phyloP scores from a whole-genome alignment of 23 red algal genomes.

The Gracilaria gracilis region DNA sequence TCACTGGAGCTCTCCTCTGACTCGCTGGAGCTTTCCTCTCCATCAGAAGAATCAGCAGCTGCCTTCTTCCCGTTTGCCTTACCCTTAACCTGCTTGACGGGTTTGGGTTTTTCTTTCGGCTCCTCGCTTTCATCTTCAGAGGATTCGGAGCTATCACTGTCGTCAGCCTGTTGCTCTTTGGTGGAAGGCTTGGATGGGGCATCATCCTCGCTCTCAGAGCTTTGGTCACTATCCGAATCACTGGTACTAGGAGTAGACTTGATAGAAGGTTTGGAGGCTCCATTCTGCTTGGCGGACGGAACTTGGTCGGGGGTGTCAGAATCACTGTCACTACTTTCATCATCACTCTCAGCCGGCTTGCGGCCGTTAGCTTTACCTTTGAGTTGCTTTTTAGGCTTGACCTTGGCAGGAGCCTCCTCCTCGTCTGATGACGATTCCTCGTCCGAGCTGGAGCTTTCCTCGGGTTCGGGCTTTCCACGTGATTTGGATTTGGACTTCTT shows the following conservation, averaged over 20 bases:
- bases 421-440: not conserved
- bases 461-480: not conserved
- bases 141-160: constrained; percentile 24
- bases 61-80: constrained; percentile 6
- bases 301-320: not conserved
- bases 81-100: not conserved
- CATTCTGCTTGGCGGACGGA: not conserved
- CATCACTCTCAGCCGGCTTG: not conserved
- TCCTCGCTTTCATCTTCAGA: constrained; percentile 17
- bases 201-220: not conserved
- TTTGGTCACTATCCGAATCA: constrained; percentile 13
- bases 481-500: not conserved
- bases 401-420: not conserved
- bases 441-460: constrained; percentile 2
- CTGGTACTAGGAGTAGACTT: not conserved
- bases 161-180: constrained; percentile 22
- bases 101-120: not conserved
- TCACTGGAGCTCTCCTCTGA: constrained; percentile 1
- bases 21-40: not conserved
- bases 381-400: not conserved
- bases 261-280: not conserved
- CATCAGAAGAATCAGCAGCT: not conserved
- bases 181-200: not conserved
- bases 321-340: constrained; percentile 36
- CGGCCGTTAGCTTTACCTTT: not conserved